Percentiles rank a stretch among this genome's conserved stretches.
Evolutionary conservation across 176 grass and related monocot species (phyloP).

Genomic region (Rhynchospora breviuscula): DNA sequence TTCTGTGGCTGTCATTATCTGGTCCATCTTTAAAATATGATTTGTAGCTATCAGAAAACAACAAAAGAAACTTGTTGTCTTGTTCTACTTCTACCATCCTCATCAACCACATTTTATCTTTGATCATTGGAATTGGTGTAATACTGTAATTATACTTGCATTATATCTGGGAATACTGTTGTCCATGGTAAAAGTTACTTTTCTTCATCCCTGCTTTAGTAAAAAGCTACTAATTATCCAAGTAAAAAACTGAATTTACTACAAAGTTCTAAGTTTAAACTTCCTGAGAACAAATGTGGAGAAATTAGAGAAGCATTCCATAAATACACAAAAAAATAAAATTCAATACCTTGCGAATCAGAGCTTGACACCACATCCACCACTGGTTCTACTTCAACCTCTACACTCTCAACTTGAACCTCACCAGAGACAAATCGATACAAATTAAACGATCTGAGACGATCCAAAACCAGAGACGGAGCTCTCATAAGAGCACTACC

Average conservation of each 20-base stretch:
- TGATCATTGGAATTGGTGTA: neutral
- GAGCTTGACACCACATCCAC: neutral
- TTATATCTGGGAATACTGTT: neutral
- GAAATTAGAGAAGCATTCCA: neutral
- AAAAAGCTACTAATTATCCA: neutral
- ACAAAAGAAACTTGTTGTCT: neutral
- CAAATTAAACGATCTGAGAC: constrained; percentile 61
- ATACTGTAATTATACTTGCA: neutral
- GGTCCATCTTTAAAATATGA: neutral
- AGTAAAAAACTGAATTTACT: neutral
- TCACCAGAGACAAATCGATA: constrained; percentile 28
- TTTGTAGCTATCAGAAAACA: neutral
- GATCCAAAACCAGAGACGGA: constrained; percentile 62
- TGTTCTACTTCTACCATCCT: neutral
- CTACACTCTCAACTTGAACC: neutral
- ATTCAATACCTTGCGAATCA: neutral
- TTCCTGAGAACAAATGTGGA: neutral
- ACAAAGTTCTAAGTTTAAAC: neutral
- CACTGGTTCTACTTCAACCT: neutral
- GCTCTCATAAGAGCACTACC: constrained; percentile 35
- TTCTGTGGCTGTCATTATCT: neutral
- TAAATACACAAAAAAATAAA: neutral
- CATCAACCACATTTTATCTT: neutral
- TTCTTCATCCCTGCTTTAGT: neutral
- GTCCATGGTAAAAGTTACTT: neutral